These are phyloP conservation scores for Neurospora sp. DNA, from an alignment of 495 filamentous ascomycete species.

Conservation along the genomic window DNA sequence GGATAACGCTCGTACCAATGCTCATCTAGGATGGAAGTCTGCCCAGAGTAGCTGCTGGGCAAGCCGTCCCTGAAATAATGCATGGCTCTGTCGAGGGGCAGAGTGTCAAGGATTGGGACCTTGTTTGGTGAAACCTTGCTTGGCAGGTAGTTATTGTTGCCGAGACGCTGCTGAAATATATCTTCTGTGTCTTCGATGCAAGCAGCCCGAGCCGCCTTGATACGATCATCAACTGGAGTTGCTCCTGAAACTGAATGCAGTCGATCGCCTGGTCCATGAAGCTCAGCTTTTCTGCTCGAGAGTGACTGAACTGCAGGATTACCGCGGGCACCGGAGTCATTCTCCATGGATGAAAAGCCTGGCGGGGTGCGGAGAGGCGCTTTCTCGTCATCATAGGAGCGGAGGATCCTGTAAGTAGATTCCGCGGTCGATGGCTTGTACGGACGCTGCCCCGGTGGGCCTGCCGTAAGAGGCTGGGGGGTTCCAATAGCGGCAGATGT, in stretches of 20 bases:
- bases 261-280: background rate
- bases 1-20: conserved; percentile 7
- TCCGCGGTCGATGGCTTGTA: conserved; percentile 24
- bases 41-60: conserved; percentile 10
- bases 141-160: background rate
- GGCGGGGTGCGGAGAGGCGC: background rate
- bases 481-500: conserved; percentile 23
- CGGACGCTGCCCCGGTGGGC: conserved; percentile 37
- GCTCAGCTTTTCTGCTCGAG: background rate
- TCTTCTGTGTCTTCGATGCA: background rate
- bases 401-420: conserved; percentile 2
- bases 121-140: background rate
- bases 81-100: conserved; percentile 8
- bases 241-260: background rate
- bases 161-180: background rate
- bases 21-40: background rate
- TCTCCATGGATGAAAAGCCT: background rate
- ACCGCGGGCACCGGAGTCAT: background rate
- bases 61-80: conserved; percentile 11
- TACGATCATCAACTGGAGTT: background rate
- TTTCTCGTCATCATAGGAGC: background rate
- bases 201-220: background rate
- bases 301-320: background rate
- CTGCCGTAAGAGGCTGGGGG: conserved; percentile 36
- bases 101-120: conserved; percentile 14